Evolutionary conservation across 1,284 basidiomycete genomes (phyloP).

Genomic region (Microbotryum saponariae): DNA sequence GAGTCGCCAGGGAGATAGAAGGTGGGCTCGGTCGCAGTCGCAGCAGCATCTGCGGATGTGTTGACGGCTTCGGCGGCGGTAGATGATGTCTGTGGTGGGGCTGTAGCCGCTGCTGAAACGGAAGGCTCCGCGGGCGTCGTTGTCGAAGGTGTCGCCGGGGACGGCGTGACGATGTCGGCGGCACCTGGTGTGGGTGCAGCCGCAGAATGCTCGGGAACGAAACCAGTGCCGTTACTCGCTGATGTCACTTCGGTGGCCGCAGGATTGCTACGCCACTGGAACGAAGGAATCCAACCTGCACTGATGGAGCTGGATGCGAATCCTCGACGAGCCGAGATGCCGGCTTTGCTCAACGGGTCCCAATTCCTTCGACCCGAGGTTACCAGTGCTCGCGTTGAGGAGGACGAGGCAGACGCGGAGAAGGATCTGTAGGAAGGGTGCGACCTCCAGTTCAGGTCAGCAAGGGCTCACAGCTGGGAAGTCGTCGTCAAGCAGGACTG

Average conservation of each 20-base stretch:
- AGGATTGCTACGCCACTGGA: conserved; percentile 1
- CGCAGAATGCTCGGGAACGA: too few species aligned
- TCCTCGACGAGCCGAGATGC: not conserved
- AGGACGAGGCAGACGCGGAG: too few species aligned
- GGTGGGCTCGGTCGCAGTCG: not conserved
- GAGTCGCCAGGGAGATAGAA: conserved; percentile 4
- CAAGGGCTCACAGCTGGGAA: too few species aligned
- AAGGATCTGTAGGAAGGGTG: too few species aligned
- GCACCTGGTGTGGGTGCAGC: too few species aligned
- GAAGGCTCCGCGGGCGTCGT: conserved; percentile 1
- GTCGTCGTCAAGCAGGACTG: too few species aligned
- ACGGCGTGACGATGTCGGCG: not conserved
- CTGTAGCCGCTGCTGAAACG: conserved; percentile 8
- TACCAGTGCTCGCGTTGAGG: too few species aligned
- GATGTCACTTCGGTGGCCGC: not conserved
- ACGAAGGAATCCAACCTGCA: conserved; percentile 8
- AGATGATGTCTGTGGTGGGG: not conserved
- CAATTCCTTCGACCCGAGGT: too few species aligned
- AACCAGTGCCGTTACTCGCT: too few species aligned
- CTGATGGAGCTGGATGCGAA: not conserved
- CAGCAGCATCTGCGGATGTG: not conserved
- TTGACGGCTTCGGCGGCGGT: not conserved
- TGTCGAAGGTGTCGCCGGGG: not conserved
- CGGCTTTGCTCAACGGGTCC: too few species aligned
- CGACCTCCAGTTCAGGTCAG: too few species aligned